Conservation (phyloP, 129 eudicot species). For the Flaveria robusta region DNA sequence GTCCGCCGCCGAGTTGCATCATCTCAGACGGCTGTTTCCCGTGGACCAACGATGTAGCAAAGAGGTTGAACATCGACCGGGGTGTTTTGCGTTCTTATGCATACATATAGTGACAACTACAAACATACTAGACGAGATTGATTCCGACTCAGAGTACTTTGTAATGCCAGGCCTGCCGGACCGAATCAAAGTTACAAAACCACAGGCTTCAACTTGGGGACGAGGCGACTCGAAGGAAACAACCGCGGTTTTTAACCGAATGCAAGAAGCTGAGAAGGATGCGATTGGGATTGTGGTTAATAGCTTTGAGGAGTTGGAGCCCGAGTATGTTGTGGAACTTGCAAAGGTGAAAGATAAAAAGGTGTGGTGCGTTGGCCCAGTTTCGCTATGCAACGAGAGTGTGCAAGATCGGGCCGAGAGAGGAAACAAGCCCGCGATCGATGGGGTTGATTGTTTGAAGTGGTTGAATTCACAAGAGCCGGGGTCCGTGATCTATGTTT, state of each 20-base stretch:
- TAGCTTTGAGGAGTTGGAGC: constrained; percentile 66
- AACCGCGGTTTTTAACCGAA: constrained; percentile 25
- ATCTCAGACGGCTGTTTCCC: constrained; percentile 48
- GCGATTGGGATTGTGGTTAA: constrained; percentile 56
- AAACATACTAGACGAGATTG: constrained; percentile 22
- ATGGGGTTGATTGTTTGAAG: constrained; percentile 32
- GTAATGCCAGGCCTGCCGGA: constrained; percentile 64
- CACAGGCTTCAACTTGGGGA: constrained; percentile 31
- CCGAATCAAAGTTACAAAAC: constrained; percentile 50
- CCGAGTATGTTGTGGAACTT: constrained; percentile 43
- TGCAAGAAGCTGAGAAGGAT: constrained; percentile 28
- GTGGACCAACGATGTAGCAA: constrained; percentile 50
- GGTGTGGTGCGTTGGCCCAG: constrained; percentile 75
- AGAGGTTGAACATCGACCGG: constrained; percentile 45
- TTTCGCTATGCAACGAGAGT: constrained; percentile 53
- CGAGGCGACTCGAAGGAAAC: constrained; percentile 14
- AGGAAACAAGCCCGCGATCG: constrained; percentile 53
- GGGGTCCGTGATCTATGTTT: constrained; percentile 51
- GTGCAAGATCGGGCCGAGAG: constrained; percentile 44
- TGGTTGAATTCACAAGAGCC: constrained; percentile 51
- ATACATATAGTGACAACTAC: constrained; percentile 30
- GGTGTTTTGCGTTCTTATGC: constrained; percentile 57
- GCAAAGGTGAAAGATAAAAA: constrained; percentile 37
- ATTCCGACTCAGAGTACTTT: constrained; percentile 43
- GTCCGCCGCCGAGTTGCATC: constrained; percentile 52